phyloP scores from a whole-genome alignment of 331 rosid genomes.

The Erythrophleum ivorense region DNA sequence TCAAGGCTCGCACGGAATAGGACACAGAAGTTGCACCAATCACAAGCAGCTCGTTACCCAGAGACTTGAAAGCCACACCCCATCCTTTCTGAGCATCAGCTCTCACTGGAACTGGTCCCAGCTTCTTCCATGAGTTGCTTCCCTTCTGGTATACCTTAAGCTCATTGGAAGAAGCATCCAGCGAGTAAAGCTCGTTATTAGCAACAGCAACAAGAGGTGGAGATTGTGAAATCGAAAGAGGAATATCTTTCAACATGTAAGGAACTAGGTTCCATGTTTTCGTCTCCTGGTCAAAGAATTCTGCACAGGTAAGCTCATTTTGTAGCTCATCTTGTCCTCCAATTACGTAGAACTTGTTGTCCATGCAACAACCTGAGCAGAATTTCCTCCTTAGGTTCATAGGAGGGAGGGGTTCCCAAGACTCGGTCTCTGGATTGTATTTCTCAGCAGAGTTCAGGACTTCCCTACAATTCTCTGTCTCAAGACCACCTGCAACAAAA shows the following conservation, averaged over 20 bases:
- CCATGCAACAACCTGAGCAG: slow-evolving; percentile 88
- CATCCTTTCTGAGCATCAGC: slow-evolving; percentile 67
- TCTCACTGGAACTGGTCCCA: slow-evolving; percentile 74
- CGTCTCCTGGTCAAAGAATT: slow-evolving; percentile 61
- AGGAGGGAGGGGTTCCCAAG: slow-evolving; percentile 70
- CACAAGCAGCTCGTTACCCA: slow-evolving; percentile 75
- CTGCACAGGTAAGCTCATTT: slow-evolving; percentile 64
- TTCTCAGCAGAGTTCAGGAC: slow-evolving; percentile 69
- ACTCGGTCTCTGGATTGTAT: slow-evolving; percentile 55
- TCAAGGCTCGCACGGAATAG: slow-evolving; percentile 38
- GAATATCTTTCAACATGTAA: slow-evolving; percentile 57
- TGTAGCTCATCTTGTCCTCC: slow-evolving; percentile 71
- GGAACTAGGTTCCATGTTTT: slow-evolving; percentile 71
- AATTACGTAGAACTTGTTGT: slow-evolving; percentile 68
- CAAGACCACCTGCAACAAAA: slow-evolving; percentile 80
- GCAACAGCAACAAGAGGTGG: slow-evolving; percentile 83
- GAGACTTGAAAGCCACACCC: slow-evolving; percentile 91
- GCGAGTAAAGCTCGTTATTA: slow-evolving; percentile 67
- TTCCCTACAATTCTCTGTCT: slow-evolving; percentile 38
- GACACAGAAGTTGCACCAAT: slow-evolving; percentile 60
- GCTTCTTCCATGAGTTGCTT: slow-evolving; percentile 65
- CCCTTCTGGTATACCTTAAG: slow-evolving; percentile 66
- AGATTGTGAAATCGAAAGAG: slow-evolving; percentile 44
- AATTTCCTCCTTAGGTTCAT: slow-evolving; percentile 60
- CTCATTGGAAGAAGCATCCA: slow-evolving; percentile 66